Conservation (phyloP, 2,329 filamentous ascomycete genomes). For the Bipolaris victoriae region DNA sequence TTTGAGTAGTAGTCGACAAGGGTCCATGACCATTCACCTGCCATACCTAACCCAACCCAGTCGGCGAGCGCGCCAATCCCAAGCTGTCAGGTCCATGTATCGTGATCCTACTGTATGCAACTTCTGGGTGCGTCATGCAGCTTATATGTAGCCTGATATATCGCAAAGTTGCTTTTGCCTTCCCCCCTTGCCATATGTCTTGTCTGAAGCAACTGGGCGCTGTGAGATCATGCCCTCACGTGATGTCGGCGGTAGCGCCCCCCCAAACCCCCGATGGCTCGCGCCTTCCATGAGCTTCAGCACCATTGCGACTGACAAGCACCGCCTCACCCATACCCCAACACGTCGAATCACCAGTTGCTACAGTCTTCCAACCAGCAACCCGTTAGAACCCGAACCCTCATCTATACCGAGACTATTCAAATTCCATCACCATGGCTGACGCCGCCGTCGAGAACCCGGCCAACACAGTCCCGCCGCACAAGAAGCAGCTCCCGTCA, state of each 20-base stretch:
- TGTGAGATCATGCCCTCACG: conserved; percentile 19
- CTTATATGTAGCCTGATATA: not conserved
- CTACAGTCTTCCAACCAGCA: conserved; percentile 4
- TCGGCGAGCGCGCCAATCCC: not conserved
- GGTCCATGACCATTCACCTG: conserved; percentile 14
- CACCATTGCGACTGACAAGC: conserved; percentile 32
- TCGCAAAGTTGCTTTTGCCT: conserved; percentile 7
- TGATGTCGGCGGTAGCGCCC: conserved; percentile 33
- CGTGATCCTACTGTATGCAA: not conserved
- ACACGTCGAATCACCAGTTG: conserved; percentile 5
- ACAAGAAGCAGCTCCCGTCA: conserved; percentile 79
- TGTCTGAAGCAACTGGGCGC: conserved; percentile 1
- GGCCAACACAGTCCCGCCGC: conserved; percentile 72
- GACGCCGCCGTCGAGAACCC: conserved; percentile 86
- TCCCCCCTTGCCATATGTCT: conserved; percentile 3
- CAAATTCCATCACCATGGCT: conserved; percentile 65
- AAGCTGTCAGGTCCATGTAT: not conserved
- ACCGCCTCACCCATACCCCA: conserved; percentile 12
- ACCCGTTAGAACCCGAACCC: conserved; percentile 2
- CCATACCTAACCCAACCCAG: conserved; percentile 11
- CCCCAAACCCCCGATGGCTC: conserved; percentile 20
- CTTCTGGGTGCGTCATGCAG: not conserved
- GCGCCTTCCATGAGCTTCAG: conserved; percentile 37
- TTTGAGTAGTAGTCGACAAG: conserved; percentile 11
- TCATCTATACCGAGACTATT: conserved; percentile 6